Evolutionary conservation across 176 grass and related monocot genomes (phyloP), one percentile per base, ranked within the genome.

Genomic region (Aegilops speltoides): DNA sequence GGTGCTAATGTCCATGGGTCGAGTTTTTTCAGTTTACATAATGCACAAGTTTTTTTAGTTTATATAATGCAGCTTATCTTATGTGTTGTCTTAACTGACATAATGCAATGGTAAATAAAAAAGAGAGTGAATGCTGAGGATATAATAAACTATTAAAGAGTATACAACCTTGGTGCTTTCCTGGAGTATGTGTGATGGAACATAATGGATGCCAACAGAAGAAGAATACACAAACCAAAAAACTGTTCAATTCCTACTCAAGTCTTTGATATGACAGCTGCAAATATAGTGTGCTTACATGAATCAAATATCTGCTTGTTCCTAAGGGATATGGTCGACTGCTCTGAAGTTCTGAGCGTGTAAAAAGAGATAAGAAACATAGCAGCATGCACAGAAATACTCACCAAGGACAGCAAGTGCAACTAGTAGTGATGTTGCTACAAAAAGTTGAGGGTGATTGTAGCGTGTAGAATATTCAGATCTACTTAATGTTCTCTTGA

Each of bases 321-420:
- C 25, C 59, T 61, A 59, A 79, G 37, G 4, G 62, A 36, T 48
- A 73, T 67, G 22, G 24, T 46, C 23, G 50, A 54, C 19, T 54
- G 80, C 84, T 65, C n/a, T 69, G 73, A n/a, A 87, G 23, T 79
- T 13, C 57, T 68, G 60, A 82, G 62, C 68, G 78, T 60, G 77
- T 62, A 29, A 84, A 24, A 86, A 85, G 57, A 85, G 45, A 86
- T 57, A 72, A 12, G 41, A 68, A 45, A 5, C 45, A 77, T 64
- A 23, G 33, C 14, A 37, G 38, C 45, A 88, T 40, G 78, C 52
- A 68, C 57, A 68, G 52, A 25, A 37, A 29, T 69, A 93, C 94
- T 96, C 73, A 96, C 91, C 83, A 33, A 96, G 76, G 84, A 95
- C 65, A 81, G 70, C 76, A 65, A 95, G 59, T 52, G 66, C 75